Base-by-base conservation (phyloP, 768 basidiomycete species). In the Xanthoconium purpureum region DNA sequence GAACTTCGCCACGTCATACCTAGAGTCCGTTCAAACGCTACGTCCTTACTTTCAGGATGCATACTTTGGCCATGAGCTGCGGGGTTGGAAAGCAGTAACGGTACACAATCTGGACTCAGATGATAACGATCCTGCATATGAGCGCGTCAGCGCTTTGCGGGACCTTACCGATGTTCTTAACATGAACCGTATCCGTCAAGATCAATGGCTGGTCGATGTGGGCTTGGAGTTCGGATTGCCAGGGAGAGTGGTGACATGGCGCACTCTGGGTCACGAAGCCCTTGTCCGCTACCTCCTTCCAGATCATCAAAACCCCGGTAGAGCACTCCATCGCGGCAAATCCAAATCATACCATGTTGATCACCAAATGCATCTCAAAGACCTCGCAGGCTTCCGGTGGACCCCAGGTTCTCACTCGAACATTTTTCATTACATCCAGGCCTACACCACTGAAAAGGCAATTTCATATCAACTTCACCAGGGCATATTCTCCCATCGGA, bases 381-480 rank as follows among this genome's bases (percentile, higher is more conserved):
- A 59, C 5, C 1, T 63, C 0, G 17, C 56, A 4, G 60, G 54
- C 0, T 57, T 63, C 11, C 4, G 32, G 0, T 62, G 52, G 46
- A 29, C 39, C 0, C 48, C 44, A 0, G 28, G 35, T 3, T 6
- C 2, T 1, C n/a, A 24, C 2, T 39, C 37, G 1, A 7, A 49
- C 1, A 12, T 5, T 7, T 3, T 55, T 5, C 2, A 1, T 7
- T 63, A 62, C 6, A 7, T 63, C 1, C 54, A 62, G 5, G 54
- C 49, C 0, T 63, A 63, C 3, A 59, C 54, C 0, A 63, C 57
- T 0, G 49, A 62, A 12, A 63, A 63, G 8, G 13, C 37, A 0
- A 17, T 62, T 0, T 50, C 52, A 0, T 62, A 63, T 24, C 62
- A 62, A 17, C 57, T 62, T 2, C 57, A 63, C 10, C 4, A 39